These are phyloP conservation scores for Tardiomyces blankii DNA, from an alignment of 1,139 yeast genomes.

Conservation along the genomic window DNA sequence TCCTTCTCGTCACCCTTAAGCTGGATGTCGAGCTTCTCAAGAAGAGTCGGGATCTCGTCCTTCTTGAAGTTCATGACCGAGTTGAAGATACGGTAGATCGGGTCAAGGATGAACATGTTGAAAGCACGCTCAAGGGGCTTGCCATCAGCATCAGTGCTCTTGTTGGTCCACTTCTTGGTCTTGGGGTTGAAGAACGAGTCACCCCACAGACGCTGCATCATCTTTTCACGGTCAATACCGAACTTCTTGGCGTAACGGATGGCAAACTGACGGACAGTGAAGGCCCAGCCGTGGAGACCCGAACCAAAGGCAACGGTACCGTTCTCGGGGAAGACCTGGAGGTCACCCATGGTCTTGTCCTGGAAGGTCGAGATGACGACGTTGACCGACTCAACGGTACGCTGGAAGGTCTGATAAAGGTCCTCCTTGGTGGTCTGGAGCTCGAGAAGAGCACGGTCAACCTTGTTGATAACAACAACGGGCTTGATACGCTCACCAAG, in stretches of 20 bases:
- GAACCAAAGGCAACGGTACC: slow-evolving; percentile 92
- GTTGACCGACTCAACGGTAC: slow-evolving; percentile 84
- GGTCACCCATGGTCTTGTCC: slow-evolving; percentile 85
- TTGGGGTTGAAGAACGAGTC: slow-evolving; percentile 84
- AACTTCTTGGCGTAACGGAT: slow-evolving; percentile 74
- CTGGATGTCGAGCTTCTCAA: slow-evolving; percentile 55
- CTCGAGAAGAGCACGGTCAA: slow-evolving; percentile 78
- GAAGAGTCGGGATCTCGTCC: slow-evolving; percentile 66
- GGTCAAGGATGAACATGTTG: slow-evolving; percentile 82
- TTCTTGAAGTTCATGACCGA: slow-evolving; percentile 57
- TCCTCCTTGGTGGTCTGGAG: slow-evolving; percentile 74
- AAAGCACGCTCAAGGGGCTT: slow-evolving; percentile 62
- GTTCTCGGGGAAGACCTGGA: slow-evolving; percentile 81
- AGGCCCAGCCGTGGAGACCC: slow-evolving; percentile 98
- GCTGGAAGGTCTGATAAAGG: slow-evolving; percentile 69
- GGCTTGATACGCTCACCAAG: slow-evolving; percentile 92
- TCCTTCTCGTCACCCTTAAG: slow-evolving; percentile 25
- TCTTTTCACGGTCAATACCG: slow-evolving; percentile 70
- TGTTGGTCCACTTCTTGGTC: slow-evolving; percentile 63
- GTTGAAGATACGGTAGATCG: slow-evolving; percentile 85
- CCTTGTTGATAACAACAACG: slow-evolving; percentile 77
- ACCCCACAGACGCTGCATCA: slow-evolving; percentile 93
- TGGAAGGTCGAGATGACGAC: slow-evolving; percentile 87
- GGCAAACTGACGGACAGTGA: slow-evolving; percentile 79
- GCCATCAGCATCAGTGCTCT: slow-evolving; percentile 37